Base-by-base conservation (phyloP, 2,329 filamentous ascomycete genomes). In the Hymenoscyphus albidus region DNA sequence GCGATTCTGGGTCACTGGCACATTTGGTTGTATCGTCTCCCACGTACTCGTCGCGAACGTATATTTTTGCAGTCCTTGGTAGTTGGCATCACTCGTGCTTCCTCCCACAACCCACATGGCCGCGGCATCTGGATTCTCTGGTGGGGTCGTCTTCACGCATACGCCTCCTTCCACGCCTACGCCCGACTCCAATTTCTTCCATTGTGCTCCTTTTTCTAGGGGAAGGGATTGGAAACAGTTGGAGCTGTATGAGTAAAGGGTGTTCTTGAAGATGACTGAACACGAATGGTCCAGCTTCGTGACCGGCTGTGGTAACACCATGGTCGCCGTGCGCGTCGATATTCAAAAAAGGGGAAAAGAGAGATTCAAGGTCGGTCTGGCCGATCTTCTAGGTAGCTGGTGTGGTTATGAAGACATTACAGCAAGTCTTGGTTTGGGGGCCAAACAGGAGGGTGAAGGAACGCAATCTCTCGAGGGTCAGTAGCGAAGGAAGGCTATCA, bases 71-170 rank as follows among this genome's bases (percentile, higher is more conserved):
- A 98, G 76, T 12, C 94, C 94, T 10, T 85, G 79, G 74, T 95
- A 96, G 59, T 80, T 78, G 0, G 78, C 74, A 16, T 76, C 71
- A 64, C 80, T 78, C 22, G 72, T 62, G n/a, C 81, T 84, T 59
- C 94, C 94, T 70, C 94, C 94, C 44, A 98, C 86, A 58, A 97
- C 83, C 74, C 89, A 97, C 38, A 97, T 82, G 32, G 84, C 89
- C 4, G 88, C 82, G 61, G 84, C 78, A 51, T 81, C 79, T 18
- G 82, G 74, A 68, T 90, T 82, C 22, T 82, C 82, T 27, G 79
- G 77, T 9, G 88, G 82, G 31, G 82, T 84, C 44, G 87, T 88
- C 63, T 87, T 88, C 27, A 96, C 89, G 77, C 94, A 98, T 6
- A 86, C 86, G 51, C 85, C 91, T 57, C 90, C 91, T 1, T 85